These are phyloP conservation scores for Sclerotinia borealis DNA, from an alignment of 2,329 filamentous ascomycete genomes.

Conservation along the genomic window DNA sequence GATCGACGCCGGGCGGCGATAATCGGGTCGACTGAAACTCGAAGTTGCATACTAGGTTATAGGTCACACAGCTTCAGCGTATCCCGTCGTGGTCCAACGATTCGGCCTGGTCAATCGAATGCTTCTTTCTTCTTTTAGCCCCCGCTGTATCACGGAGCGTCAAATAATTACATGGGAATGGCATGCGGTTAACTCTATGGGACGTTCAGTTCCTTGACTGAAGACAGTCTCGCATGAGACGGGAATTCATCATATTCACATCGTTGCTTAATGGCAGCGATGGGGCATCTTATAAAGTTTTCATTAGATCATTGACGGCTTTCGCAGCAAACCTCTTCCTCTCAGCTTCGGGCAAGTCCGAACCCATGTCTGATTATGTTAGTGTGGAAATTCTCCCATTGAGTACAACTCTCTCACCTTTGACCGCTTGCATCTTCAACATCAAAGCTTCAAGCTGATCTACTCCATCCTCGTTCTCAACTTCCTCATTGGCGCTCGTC, in stretches of 20 bases:
- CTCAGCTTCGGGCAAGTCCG: conserved; percentile 54
- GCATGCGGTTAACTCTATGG: background rate
- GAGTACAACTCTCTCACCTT: conserved; percentile 23
- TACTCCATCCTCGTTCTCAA: conserved; percentile 38
- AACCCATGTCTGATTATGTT: conserved; percentile 46
- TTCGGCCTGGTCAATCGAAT: background rate
- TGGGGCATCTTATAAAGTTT: conserved; percentile 26
- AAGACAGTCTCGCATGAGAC: background rate
- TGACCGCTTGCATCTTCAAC: conserved; percentile 54
- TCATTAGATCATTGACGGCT: conserved; percentile 60
- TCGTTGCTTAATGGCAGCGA: background rate
- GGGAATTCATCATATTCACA: background rate
- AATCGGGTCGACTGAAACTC: background rate
- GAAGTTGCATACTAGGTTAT: background rate
- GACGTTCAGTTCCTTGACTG: background rate
- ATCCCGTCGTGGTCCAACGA: background rate
- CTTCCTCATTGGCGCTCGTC: conserved; percentile 29
- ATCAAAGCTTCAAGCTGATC: conserved; percentile 58
- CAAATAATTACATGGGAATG: background rate
- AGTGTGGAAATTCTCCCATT: conserved; percentile 2
- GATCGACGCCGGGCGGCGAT: background rate
- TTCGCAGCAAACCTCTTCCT: conserved; percentile 54
- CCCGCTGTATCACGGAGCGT: background rate
- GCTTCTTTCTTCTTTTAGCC: background rate
- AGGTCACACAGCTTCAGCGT: background rate